A percentile compares a stretch with the other conserved stretches of the same genome.
Conservation (phyloP, 768 basidiomycete species). For the Lentinula raphanica region DNA sequence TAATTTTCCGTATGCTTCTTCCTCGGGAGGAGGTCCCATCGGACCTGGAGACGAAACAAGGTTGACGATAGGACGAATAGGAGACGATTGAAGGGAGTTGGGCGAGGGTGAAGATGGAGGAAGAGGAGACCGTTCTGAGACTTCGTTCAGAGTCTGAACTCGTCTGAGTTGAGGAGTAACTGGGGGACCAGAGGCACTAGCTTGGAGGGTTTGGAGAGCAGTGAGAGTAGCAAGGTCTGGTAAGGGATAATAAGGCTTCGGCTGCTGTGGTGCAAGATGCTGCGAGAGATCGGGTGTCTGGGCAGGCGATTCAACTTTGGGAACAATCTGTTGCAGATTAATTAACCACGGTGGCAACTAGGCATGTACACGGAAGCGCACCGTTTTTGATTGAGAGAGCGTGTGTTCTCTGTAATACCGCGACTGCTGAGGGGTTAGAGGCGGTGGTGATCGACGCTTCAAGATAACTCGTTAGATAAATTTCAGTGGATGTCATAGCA, state of each 20-base stretch:
- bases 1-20: constrained; percentile 60
- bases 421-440: constrained; percentile 54
- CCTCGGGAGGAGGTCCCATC: constrained; percentile 58
- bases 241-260: constrained; percentile 16
- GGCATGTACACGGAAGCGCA: constrained; percentile 23
- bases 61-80: constrained; percentile 55
- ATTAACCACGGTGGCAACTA: not conserved
- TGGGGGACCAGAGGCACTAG: constrained; percentile 33
- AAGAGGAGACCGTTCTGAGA: constrained; percentile 38
- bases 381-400: constrained; percentile 27
- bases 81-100: constrained; percentile 62
- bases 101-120: constrained; percentile 59
- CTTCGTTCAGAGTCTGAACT: constrained; percentile 25
- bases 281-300: constrained; percentile 27
- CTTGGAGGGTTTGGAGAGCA: constrained; percentile 26
- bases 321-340: constrained; percentile 11
- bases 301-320: constrained; percentile 42
- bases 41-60: constrained; percentile 83
- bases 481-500: constrained; percentile 15
- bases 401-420: constrained; percentile 57
- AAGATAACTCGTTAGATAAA: constrained; percentile 11
- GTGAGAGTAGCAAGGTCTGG: not conserved
- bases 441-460: constrained; percentile 30
- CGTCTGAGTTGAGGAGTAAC: constrained; percentile 47
- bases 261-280: constrained; percentile 24